These are phyloP conservation scores for Laguncularia racemosa DNA, from an alignment of 345 rosid species.

Conservation along the genomic window DNA sequence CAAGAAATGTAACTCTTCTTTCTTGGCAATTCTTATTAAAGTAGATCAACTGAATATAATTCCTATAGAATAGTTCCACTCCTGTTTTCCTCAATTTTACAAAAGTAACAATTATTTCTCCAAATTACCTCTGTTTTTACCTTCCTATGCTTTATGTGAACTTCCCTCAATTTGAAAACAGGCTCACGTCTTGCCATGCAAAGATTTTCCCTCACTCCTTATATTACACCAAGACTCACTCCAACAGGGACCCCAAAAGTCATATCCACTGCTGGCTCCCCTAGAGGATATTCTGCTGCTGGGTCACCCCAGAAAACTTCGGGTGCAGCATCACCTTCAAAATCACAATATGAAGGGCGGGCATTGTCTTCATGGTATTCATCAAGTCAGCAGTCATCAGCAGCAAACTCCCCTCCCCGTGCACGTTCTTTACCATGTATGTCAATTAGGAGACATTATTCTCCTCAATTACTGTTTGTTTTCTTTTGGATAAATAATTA, in stretches of 20 bases:
- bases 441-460: constrained; percentile 2
- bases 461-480: constrained; percentile 1
- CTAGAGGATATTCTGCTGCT: constrained; percentile 60
- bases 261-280: constrained; percentile 54
- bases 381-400: constrained; percentile 88
- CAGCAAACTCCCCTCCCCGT: constrained; percentile 86
- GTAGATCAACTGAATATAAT: no score
- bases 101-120: no score
- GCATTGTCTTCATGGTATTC: constrained; percentile 66
- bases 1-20: no score
- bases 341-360: constrained; percentile 40
- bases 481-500: no score
- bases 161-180: constrained; percentile 17
- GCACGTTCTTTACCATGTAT: constrained; percentile 67
- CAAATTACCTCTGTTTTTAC: no score
- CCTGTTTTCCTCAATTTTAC: no score
- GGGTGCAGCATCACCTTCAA: constrained; percentile 61
- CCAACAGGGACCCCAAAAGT: constrained; percentile 80
- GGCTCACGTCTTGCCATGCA: constrained; percentile 46
- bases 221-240: constrained; percentile 71
- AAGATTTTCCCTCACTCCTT: constrained; percentile 66
- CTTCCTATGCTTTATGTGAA: no score
- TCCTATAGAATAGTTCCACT: no score
- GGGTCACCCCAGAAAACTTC: constrained; percentile 65
- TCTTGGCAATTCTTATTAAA: no score